Evolutionary conservation across 352 stramenopile species (phyloP), one percentile per base, ranked within the genome.

Genomic region (Phytophthora pisi): DNA sequence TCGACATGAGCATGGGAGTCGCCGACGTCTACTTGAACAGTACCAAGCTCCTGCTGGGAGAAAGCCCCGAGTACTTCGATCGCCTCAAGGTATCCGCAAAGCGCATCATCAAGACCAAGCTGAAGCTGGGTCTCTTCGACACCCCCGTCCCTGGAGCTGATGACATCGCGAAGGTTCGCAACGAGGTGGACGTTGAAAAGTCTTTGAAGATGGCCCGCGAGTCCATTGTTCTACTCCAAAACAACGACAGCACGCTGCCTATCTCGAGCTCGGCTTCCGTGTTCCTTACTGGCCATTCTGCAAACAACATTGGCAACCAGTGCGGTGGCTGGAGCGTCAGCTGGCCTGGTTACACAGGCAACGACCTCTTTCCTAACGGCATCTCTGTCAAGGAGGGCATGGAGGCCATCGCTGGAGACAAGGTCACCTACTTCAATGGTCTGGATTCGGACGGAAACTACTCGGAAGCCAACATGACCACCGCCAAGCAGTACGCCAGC

Each of bases 291-390:
- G 42, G 42, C n/a, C n/a, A 18, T n/a, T 26, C 7, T 6, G 42
- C 42, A 0, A 0, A 49, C 7, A 3, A 16, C 42, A 49, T 49
- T 24, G 42, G n/a, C 0, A 13, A 24, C 18, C 42, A 49, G n/a
- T 49, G 42, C n/a, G 42, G 42, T 18, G 42, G 42, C 31, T 74
- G 82, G 50, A 30, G 26, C 26, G 26, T 30, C 26, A 30, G 26
- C 3, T 95, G 87, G 86, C 83, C 90, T 57, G 89, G 85, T 3
- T 74, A 77, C 43, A 72, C 79, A 5, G 76, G 82, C 8, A 88
- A 84, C 57, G 51, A 55, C 7, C 61, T 78, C 63, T 49, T 49
- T n/a, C 18, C 42, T 0, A 15, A 49, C n/a, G 42, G 42, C 8
- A 16, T 49, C 8, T 49, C 42, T 1, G 42, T 49, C 5, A 49